Conservation (phyloP, 208 protist species). For the Phytomonas serpens region DNA sequence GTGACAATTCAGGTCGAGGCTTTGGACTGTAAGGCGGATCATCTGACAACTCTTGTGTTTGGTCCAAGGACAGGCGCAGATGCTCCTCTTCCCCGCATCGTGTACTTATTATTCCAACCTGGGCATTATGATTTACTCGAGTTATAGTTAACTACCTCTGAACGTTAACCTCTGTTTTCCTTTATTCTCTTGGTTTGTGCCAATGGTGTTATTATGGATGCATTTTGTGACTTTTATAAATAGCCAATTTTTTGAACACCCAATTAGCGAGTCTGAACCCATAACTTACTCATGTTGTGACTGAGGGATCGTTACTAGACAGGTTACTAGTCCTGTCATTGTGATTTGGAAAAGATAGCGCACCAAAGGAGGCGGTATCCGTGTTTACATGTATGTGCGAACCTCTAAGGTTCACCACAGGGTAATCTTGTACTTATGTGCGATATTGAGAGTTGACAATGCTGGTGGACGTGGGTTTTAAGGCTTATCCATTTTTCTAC, state of each 20-base stretch:
- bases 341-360: not conserved
- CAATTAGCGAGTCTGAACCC: slow-evolving; percentile 1
- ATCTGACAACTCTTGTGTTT: not conserved
- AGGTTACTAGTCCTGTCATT: not conserved
- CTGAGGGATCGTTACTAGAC: not conserved
- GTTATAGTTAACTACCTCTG: not conserved
- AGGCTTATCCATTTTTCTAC: not conserved
- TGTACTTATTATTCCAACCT: slow-evolving; percentile 60
- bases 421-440: not conserved
- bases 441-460: not conserved
- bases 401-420: not conserved
- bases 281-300: not conserved
- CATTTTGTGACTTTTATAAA: not conserved
- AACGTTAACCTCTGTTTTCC: not conserved
- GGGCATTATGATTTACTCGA: slow-evolving; percentile 78
- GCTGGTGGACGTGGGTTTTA: not conserved
- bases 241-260: not conserved
- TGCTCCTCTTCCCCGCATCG: slow-evolving; percentile 11
- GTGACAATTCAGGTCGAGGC: slow-evolving; percentile 43
- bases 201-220: not conserved
- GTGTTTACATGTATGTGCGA: not conserved
- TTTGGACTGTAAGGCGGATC: slow-evolving; percentile 28
- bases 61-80: not conserved
- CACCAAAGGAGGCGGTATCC: not conserved
- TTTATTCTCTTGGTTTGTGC: slow-evolving; percentile 8